Evolutionary conservation across 371 early-diverging fungal species (phyloP), one percentile per base, ranked within the genome.

Genomic region (Sporodiniella umbellata): DNA sequence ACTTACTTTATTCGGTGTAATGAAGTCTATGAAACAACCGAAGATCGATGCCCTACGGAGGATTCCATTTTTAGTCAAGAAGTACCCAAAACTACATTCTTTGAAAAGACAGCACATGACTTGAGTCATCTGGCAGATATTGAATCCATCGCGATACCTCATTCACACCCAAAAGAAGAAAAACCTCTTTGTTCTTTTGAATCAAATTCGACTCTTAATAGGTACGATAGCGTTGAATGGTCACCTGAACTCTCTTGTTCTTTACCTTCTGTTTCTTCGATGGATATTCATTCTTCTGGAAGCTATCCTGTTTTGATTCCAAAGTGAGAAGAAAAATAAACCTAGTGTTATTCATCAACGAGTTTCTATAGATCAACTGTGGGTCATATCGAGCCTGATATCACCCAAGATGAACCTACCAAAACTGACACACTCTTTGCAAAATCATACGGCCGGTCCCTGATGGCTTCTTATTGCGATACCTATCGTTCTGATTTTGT

Each of bases 1-100:
- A 77, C 79, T 28, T 85, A 85, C 50, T 73, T 85, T 26, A 81
- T 85, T 25, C 70, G 85, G 22, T 85, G 85, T 54, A 85, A 83
- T 46, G 85, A 85, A 54, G 80, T 85, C 8, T 81, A 77, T 53
- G 75, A 79, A 35, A 79, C 70, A 11, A 47, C 72, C 24, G 79
- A 81, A 43, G 61, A 56, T 46, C 38, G 64, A 60, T 53, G 19
- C 21, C 11, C 31, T 22, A 23, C 42, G 24, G 31, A 42, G 5
- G 51, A 54, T 7, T 60, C 60, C 14, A 60, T 74, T 19, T 74
- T 74, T 54, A 55, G 60, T 30, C 51, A 42, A 17, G 71, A 70
- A 35, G 37, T 57, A 22, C 18, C 18, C 8, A 69, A 48, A 18
- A 54, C 22, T 30, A 51, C 51, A 5, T 46, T 56, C 17, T 54